Percentiles rank a stretch among this genome's conserved stretches.
Evolutionary conservation across 441 rosid genomes (phyloP).

Genomic region (Theobroma grandiflorum): DNA sequence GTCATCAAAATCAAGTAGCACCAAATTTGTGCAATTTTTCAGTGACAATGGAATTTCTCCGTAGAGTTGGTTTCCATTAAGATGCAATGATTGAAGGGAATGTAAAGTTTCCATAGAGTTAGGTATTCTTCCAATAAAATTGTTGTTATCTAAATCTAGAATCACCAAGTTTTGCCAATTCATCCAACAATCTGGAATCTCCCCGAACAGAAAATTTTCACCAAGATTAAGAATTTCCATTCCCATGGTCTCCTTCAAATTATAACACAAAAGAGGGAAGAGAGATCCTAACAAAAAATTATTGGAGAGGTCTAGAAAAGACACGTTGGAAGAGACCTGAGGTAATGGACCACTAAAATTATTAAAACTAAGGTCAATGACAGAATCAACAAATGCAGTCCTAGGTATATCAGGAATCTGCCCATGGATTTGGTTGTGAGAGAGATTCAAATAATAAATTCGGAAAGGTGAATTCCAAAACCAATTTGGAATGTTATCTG

Average conservation of each 20-base stretch:
- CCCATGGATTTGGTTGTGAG: constrained; percentile 19
- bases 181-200: constrained; percentile 32
- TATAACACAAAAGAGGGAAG: neutral
- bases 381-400: neutral
- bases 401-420: neutral
- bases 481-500: constrained; percentile 22
- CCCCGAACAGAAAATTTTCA: constrained; percentile 6
- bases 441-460: neutral
- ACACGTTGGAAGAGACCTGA: neutral
- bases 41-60: constrained; percentile 14
- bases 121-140: constrained; percentile 10
- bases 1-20: constrained; percentile 8
- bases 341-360: constrained; percentile 19
- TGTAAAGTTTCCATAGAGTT: constrained; percentile 14
- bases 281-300: constrained; percentile 24
- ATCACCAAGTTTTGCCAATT: neutral
- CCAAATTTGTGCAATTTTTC: neutral
- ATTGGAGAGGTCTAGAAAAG: constrained; percentile 20
- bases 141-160: neutral
- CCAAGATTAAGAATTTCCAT: neutral
- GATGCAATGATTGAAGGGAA: neutral
- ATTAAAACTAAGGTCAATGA: constrained; percentile 21
- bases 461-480: neutral
- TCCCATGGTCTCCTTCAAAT: neutral
- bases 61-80: neutral